phyloP scores from a whole-genome alignment of 148 eudicot genomes.

The Gaultheria prostrata region DNA sequence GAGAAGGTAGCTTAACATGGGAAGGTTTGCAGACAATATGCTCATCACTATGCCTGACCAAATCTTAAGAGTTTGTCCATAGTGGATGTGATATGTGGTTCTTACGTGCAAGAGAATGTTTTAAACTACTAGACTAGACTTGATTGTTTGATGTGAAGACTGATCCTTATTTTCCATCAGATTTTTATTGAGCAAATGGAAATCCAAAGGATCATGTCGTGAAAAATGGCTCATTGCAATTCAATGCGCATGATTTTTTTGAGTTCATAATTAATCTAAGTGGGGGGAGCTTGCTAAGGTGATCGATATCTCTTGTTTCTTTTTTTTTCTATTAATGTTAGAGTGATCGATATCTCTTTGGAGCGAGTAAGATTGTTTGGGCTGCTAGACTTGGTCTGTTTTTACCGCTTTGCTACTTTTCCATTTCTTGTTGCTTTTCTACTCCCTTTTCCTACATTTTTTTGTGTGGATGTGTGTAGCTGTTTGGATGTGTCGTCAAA shows the following conservation, averaged over 20 bases:
- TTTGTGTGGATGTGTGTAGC: not conserved
- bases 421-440: not conserved
- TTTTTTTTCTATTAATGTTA: no score
- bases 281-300: not conserved
- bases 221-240: not conserved
- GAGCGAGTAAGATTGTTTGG: not conserved
- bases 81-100: not conserved
- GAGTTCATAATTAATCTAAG: not conserved
- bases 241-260: not conserved
- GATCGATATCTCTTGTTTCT: not conserved
- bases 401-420: not conserved
- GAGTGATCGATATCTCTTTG: not conserved
- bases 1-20: constrained; percentile 47
- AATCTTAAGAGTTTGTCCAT: not conserved
- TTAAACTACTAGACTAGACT: not conserved
- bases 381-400: not conserved
- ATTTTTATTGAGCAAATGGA: not conserved
- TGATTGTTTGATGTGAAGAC: not conserved
- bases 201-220: not conserved
- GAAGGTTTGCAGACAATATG: constrained; percentile 2
- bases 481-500: not conserved
- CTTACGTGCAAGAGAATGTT: not conserved
- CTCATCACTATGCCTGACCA: not conserved
- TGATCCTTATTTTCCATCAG: not conserved
- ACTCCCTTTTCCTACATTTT: not conserved